These are phyloP conservation scores for Globisporangium camurandrum DNA, from an alignment of 352 stramenopile species.

Conservation along the genomic window DNA sequence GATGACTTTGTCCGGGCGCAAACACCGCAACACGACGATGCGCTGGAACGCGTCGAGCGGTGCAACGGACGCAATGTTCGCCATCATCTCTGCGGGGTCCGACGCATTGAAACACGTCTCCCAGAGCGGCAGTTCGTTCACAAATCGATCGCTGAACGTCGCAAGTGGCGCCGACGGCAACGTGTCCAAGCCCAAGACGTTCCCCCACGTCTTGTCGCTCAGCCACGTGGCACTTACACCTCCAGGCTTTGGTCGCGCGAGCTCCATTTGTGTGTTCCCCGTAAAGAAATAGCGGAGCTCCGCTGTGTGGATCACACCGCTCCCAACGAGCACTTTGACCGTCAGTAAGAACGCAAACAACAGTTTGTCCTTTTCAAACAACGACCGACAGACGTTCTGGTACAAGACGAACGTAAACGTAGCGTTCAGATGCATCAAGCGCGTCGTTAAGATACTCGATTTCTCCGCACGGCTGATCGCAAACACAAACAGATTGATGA, in stretches of 20 bases:
- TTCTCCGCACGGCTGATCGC: constrained; percentile 86
- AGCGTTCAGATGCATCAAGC: constrained; percentile 89
- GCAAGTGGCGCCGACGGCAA: constrained; percentile 36
- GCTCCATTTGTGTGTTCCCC: constrained; percentile 88
- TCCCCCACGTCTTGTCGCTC: constrained; percentile 86
- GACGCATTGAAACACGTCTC: constrained; percentile 80
- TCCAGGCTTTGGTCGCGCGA: constrained; percentile 73
- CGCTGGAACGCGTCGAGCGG: constrained; percentile 83
- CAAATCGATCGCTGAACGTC: constrained; percentile 47
- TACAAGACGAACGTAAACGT: constrained; percentile 94
- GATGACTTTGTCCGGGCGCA: constrained; percentile 92
- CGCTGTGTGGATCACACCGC: constrained; percentile 56
- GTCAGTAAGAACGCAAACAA: constrained; percentile 93
- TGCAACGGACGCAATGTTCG: constrained; percentile 39
- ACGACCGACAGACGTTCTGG: constrained; percentile 92
- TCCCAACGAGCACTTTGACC: constrained; percentile 88
- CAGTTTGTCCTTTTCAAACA: constrained; percentile 96
- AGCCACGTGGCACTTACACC: constrained; percentile 55
- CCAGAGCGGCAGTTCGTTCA: constrained; percentile 45
- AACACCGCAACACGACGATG: constrained; percentile 86
- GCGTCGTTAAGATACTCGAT: constrained; percentile 58
- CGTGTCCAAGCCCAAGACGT: constrained; percentile 71
- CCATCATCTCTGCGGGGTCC: constrained; percentile 68
- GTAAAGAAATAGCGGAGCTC: constrained; percentile 91
- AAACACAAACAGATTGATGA: constrained; percentile 92